Evolutionary conservation across 2,329 filamentous ascomycete genomes (phyloP), one percentile per base, ranked within the genome.

Genomic region (Diplodia intermedia): DNA sequence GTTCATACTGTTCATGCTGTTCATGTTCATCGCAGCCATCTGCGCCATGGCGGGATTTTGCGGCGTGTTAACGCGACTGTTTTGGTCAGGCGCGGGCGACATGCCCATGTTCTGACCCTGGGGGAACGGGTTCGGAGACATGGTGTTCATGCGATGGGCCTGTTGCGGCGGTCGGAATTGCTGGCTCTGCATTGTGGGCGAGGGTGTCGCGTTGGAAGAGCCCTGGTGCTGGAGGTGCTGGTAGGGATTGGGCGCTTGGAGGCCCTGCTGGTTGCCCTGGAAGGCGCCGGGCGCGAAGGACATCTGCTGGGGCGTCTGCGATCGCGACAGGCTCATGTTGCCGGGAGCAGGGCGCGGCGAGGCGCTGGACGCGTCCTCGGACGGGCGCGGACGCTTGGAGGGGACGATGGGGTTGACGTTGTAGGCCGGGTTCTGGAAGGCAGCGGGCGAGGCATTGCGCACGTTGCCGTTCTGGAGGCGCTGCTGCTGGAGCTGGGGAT

Each of bases 41-140:
- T 80, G 78, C 36, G 76, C 77, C 75, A 79, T 81, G 73, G 79
- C 79, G 68, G 80, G 80, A 54, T 89, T 91, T 75, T 94, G 91
- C 0, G 91, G 90, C 9, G 91, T 93, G 68, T 85, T 85, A 40
- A 86, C 84, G 68, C 85, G 81, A 73, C 88, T 70, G 52, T 68
- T 71, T 38, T 65, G 67, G 53, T 95, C 91, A 29, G 91, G 90
- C 18, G 90, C 88, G 12, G 92, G 91, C 2, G 92, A 95, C 69
- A 90, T 86, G 75, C 84, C 86, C 73, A 92, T 91, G 75, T 91
- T 90, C 72, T 91, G 90, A 38, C 87, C 86, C 18, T 91, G 91
- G 1, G 91, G 94, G 78, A 96, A 97, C 0, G 93, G 92, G 79
- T 95, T 94, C 3, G 95, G 94, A 38, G 95, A 98, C 53, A 93